phyloP scores from a whole-genome alignment of 2,329 filamentous ascomycete genomes.

The Fusarium staphyleae region DNA sequence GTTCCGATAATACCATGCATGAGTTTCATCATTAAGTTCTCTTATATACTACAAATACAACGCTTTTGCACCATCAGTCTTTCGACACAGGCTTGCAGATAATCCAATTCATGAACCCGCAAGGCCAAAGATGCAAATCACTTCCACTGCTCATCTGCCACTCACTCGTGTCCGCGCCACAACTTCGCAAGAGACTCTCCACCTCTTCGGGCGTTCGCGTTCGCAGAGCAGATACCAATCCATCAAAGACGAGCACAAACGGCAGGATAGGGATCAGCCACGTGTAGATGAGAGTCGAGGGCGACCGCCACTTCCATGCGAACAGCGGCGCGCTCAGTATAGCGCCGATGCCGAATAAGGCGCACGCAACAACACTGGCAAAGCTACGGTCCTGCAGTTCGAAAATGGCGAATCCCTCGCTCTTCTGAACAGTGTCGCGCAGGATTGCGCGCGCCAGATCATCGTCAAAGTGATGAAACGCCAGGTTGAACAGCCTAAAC shows the following conservation, averaged over 20 bases:
- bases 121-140: slow-evolving; percentile 58
- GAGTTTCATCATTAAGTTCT: not conserved
- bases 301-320: slow-evolving; percentile 59
- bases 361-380: slow-evolving; percentile 60
- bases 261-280: slow-evolving; percentile 72
- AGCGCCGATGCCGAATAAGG: slow-evolving; percentile 60
- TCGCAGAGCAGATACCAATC: slow-evolving; percentile 70
- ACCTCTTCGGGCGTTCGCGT: slow-evolving; percentile 73
- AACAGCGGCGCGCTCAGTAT: slow-evolving; percentile 61
- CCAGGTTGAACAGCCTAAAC: slow-evolving; percentile 75
- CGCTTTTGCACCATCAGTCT: slow-evolving; percentile 4
- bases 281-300: slow-evolving; percentile 67
- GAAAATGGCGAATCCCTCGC: slow-evolving; percentile 74
- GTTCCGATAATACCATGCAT: slow-evolving; percentile 47
- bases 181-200: slow-evolving; percentile 62
- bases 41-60: slow-evolving; percentile 5
- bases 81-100: slow-evolving; percentile 51
- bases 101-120: slow-evolving; percentile 60
- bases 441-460: slow-evolving; percentile 66
- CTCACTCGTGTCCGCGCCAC: slow-evolving; percentile 51
- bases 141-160: slow-evolving; percentile 60
- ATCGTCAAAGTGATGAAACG: slow-evolving; percentile 81
- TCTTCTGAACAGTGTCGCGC: slow-evolving; percentile 68
- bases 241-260: slow-evolving; percentile 73
- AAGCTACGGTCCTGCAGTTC: slow-evolving; percentile 74